phyloP scores from a whole-genome alignment of 2,329 filamentous ascomycete species.

The Dactylellina leptospora region DNA sequence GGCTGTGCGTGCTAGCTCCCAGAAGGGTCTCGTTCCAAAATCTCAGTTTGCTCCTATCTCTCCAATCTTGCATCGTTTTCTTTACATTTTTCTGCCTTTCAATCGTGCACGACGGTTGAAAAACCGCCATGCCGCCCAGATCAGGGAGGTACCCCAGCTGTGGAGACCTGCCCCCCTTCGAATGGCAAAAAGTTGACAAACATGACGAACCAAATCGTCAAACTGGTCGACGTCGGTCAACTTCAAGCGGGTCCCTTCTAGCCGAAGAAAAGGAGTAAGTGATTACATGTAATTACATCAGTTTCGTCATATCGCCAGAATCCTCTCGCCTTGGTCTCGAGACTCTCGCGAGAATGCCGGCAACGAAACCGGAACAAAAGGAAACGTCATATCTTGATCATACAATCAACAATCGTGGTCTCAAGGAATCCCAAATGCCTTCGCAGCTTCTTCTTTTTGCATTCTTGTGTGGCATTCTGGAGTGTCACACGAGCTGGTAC shows the following conservation, averaged over 20 bases:
- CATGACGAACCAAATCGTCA: conserved; percentile 25
- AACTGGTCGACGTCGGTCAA: conserved; percentile 6
- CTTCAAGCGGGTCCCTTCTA: conserved; percentile 39
- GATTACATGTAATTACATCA: conserved; percentile 29
- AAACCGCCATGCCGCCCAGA: conserved; percentile 25
- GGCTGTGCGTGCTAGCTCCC: conserved; percentile 17
- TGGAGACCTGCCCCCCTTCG: not conserved
- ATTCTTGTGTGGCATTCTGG: conserved; percentile 35
- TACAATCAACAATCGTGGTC: conserved; percentile 15
- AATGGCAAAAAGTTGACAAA: conserved; percentile 30
- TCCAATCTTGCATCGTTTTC: conserved; percentile 13
- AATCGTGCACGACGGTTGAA: conserved; percentile 11
- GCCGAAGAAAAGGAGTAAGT: conserved; percentile 16
- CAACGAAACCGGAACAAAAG: not conserved
- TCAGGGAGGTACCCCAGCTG: conserved; percentile 31
- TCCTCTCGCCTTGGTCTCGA: conserved; percentile 6
- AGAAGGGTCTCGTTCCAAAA: conserved; percentile 27
- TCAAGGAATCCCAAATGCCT: conserved; percentile 8
- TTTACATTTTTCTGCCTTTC: not conserved
- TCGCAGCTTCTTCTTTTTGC: not conserved
- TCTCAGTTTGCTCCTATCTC: conserved; percentile 30
- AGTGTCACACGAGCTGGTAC: conserved; percentile 50
- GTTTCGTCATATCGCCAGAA: conserved; percentile 50
- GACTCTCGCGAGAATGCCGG: conserved; percentile 14
- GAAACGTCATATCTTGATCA: conserved; percentile 44